These are phyloP conservation scores for Hypoxylon intermedium DNA, from an alignment of 495 filamentous ascomycete genomes.

Conservation along the genomic window DNA sequence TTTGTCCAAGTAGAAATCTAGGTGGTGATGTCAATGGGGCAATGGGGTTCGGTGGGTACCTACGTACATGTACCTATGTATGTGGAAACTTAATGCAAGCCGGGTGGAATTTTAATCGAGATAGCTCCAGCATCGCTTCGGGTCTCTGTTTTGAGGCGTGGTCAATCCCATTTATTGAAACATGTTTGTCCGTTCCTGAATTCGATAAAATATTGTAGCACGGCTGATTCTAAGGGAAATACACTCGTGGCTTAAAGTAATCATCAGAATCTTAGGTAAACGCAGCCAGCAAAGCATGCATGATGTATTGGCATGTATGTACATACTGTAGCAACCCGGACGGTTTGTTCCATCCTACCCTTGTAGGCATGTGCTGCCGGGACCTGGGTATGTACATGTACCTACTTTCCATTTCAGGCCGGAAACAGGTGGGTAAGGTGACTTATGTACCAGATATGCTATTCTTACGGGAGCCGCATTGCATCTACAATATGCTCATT, in stretches of 20 bases:
- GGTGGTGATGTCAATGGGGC: constrained; percentile 35
- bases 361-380: not conserved
- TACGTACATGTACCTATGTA: constrained; percentile 19
- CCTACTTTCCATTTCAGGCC: not conserved
- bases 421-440: constrained; percentile 1
- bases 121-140: constrained; percentile 19
- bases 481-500: not conserved
- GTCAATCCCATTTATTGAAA: too few relatives aligned
- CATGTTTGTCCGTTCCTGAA: too few relatives aligned
- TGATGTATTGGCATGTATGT: not conserved
- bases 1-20: constrained; percentile 4
- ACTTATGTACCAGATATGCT: not conserved
- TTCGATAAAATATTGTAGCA: too few relatives aligned
- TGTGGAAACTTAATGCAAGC: constrained; percentile 15
- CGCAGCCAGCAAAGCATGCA: not conserved
- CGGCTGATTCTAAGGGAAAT: too few relatives aligned
- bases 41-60: constrained; percentile 24
- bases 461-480: not conserved
- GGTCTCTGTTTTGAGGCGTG: not conserved
- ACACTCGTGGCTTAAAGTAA: too few relatives aligned
- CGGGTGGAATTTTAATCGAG: constrained; percentile 3
- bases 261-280: not conserved
- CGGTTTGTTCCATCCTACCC: constrained; percentile 1
- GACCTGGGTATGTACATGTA: not conserved
- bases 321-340: constrained; percentile 3